Percentiles rank a stretch among this genome's conserved stretches.
These are phyloP conservation scores for Fusarium solani-melongenae DNA, from an alignment of 2,329 filamentous ascomycete species.

Conservation along the genomic window DNA sequence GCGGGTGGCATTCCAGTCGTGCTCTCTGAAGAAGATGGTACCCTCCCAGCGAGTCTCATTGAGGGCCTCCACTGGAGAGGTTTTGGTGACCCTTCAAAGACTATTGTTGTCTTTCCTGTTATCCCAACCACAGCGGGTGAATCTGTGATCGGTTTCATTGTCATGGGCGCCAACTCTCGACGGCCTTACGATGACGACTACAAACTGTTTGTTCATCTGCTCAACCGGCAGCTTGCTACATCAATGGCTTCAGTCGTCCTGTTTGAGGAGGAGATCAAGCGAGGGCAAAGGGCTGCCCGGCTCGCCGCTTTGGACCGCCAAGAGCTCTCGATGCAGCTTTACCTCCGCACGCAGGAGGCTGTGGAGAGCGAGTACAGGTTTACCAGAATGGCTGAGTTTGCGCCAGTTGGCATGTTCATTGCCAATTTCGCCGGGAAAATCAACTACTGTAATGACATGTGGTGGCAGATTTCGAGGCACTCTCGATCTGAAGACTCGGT, in stretches of 20 bases:
- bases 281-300: slow-evolving; percentile 78
- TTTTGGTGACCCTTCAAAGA: slow-evolving; percentile 75
- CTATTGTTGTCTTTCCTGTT: slow-evolving; percentile 81
- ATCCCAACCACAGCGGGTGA: slow-evolving; percentile 79
- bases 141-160: slow-evolving; percentile 79
- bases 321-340: slow-evolving; percentile 80
- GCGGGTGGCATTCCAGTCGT: slow-evolving; percentile 74
- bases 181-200: slow-evolving; percentile 86
- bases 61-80: slow-evolving; percentile 76
- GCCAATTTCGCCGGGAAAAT: slow-evolving; percentile 77
- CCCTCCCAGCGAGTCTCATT: slow-evolving; percentile 72
- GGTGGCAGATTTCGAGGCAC: slow-evolving; percentile 77
- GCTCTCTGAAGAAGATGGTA: slow-evolving; percentile 73
- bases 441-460: slow-evolving; percentile 85
- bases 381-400: slow-evolving; percentile 85
- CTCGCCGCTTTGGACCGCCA: slow-evolving; percentile 81
- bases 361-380: slow-evolving; percentile 81
- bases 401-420: slow-evolving; percentile 87
- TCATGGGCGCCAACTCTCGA: slow-evolving; percentile 82
- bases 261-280: slow-evolving; percentile 84
- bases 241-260: slow-evolving; percentile 84
- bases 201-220: slow-evolving; percentile 78
- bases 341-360: slow-evolving; percentile 70
- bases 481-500: slow-evolving; percentile 67
- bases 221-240: slow-evolving; percentile 81